Evolutionary conservation across 1,284 basidiomycete genomes (phyloP).

Genomic region (Anthracocystis setariae): DNA sequence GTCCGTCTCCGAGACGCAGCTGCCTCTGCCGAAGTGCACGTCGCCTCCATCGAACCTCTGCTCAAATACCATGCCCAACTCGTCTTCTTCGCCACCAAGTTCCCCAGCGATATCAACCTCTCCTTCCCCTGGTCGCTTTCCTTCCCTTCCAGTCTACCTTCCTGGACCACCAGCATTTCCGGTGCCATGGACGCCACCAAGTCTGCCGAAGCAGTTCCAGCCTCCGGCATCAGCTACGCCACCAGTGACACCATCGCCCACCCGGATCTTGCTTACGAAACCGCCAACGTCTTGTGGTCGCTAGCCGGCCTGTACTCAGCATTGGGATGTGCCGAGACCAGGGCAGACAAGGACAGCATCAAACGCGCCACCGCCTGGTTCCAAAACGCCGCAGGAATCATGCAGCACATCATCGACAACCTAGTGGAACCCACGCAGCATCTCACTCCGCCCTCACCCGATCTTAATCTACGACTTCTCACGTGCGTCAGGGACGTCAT

Average conservation of each 20-base stretch:
- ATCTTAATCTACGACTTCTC: constrained; percentile 73
- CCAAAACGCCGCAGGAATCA: constrained; percentile 57
- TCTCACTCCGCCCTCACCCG: constrained; percentile 38
- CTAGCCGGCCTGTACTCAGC: constrained; percentile 56
- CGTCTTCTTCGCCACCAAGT: constrained; percentile 78
- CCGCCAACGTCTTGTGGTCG: constrained; percentile 53
- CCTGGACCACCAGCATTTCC: constrained; percentile 40
- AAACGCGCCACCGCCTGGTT: constrained; percentile 57
- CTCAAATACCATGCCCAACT: constrained; percentile 86
- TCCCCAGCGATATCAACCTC: constrained; percentile 72
- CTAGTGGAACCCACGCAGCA: constrained; percentile 31
- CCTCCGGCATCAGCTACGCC: constrained; percentile 31
- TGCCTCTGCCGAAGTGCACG: constrained; percentile 73
- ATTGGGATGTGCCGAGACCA: constrained; percentile 49
- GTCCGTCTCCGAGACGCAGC: constrained; percentile 73
- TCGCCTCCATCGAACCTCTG: constrained; percentile 24
- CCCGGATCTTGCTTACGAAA: constrained; percentile 52
- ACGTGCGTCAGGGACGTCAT: constrained; percentile 79
- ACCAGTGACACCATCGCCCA: constrained; percentile 51
- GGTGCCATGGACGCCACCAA: constrained; percentile 43
- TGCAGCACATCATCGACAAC: constrained; percentile 45
- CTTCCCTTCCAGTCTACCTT: constrained; percentile 47
- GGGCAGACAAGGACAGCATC: constrained; percentile 60
- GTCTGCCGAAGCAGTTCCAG: constrained; percentile 34
- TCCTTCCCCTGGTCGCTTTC: constrained; percentile 59